Percentiles rank a stretch among this genome's conserved stretches.
Conservation (phyloP, 768 basidiomycete genomes). For the Pisolithus tinctorius region DNA sequence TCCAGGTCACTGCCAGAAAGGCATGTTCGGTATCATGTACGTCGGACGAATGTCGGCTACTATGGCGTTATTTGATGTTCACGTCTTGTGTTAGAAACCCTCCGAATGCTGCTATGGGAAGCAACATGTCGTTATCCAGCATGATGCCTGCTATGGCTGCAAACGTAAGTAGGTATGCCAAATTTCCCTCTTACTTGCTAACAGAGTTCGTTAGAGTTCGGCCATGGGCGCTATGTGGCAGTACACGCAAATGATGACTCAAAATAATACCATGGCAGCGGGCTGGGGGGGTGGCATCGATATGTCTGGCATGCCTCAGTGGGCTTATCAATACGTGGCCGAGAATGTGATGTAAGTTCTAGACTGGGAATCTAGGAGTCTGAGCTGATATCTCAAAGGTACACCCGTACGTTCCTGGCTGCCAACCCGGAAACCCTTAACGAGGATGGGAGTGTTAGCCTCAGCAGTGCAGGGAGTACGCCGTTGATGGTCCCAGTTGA, state of each 20-base stretch:
- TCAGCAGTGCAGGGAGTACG: conserved; percentile 34
- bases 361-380: conserved; percentile 1
- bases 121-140: conserved; percentile 37
- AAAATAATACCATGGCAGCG: conserved; percentile 26
- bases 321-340: conserved; percentile 42
- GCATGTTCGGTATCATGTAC: conserved; percentile 79
- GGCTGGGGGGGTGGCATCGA: neutral
- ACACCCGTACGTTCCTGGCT: conserved; percentile 38
- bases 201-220: conserved; percentile 35
- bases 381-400: conserved; percentile 13
- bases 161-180: conserved; percentile 30
- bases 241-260: conserved; percentile 43
- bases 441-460: conserved; percentile 45
- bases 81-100: conserved; percentile 34
- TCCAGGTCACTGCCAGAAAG: conserved; percentile 68
- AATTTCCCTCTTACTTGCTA: neutral
- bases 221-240: conserved; percentile 49
- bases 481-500: conserved; percentile 59
- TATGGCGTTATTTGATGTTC: conserved; percentile 41
- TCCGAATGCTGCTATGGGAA: neutral
- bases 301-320: conserved; percentile 14
- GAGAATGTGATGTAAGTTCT: conserved; percentile 47
- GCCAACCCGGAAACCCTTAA: conserved; percentile 46
- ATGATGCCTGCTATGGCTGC: conserved; percentile 46
- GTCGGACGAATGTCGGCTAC: conserved; percentile 20